These are phyloP conservation scores for Naganishia cerealis DNA, from an alignment of 1,284 basidiomycete genomes.

Conservation along the genomic window DNA sequence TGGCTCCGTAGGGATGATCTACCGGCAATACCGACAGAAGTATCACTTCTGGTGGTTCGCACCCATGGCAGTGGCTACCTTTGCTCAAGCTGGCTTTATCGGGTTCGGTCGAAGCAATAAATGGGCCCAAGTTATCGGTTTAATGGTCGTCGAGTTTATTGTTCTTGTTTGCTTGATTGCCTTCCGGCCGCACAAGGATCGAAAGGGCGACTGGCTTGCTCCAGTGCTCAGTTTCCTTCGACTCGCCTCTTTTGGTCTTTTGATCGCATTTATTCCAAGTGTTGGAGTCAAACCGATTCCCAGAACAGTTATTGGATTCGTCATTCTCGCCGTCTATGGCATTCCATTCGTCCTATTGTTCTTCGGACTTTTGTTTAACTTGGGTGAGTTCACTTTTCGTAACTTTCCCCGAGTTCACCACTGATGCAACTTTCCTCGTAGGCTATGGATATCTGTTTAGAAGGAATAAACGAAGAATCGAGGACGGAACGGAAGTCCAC, in stretches of 20 bases:
- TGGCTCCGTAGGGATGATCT: slow-evolving; percentile 51
- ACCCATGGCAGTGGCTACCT: slow-evolving; percentile 51
- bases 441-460: slow-evolving; percentile 51
- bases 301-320: slow-evolving; percentile 51
- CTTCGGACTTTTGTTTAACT: slow-evolving; percentile 81
- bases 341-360: slow-evolving; percentile 60
- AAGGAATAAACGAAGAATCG: slow-evolving; percentile 46
- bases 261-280: slow-evolving; percentile 51
- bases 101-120: slow-evolving; percentile 68
- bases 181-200: slow-evolving; percentile 56
- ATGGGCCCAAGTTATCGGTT: slow-evolving; percentile 68
- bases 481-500: slow-evolving; percentile 51
- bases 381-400: slow-evolving; percentile 59
- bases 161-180: slow-evolving; percentile 62
- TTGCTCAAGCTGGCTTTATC: slow-evolving; percentile 67
- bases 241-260: slow-evolving; percentile 49
- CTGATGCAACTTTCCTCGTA: slow-evolving; percentile 12
- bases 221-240: slow-evolving; percentile 47
- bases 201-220: slow-evolving; percentile 52
- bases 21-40: slow-evolving; percentile 53
- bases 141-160: slow-evolving; percentile 68
- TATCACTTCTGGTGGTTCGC: slow-evolving; percentile 57
- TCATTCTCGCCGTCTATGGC: slow-evolving; percentile 51
- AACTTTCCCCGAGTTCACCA: not conserved
- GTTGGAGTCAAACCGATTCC: slow-evolving; percentile 47